A percentile compares a stretch with the other conserved stretches of the same genome.
Conservation (phyloP, 2,329 filamentous ascomycete species). For the Claviceps spartinae region DNA sequence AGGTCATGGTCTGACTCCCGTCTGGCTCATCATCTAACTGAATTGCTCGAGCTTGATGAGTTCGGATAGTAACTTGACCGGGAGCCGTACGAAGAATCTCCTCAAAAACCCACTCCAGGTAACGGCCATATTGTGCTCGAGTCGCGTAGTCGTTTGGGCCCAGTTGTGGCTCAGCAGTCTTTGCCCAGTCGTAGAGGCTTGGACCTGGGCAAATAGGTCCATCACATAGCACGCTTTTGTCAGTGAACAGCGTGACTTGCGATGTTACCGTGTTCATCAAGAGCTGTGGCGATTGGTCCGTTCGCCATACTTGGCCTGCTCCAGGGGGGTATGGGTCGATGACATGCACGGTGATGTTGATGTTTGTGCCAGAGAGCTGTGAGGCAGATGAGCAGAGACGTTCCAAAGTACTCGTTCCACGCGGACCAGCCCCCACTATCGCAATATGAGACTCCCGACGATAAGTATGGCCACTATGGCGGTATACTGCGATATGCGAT, state of each 20-base stretch:
- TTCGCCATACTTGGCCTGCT: slow-evolving; percentile 4
- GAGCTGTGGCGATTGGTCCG: slow-evolving; percentile 4
- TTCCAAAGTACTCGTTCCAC: slow-evolving; percentile 5
- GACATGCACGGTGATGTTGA: slow-evolving; percentile 1
- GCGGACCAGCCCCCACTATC: slow-evolving; percentile 4
- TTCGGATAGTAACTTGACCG: neutral
- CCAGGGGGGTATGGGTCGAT: slow-evolving; percentile 3
- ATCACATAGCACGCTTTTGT: slow-evolving; percentile 3
- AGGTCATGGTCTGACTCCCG: slow-evolving; percentile 1
- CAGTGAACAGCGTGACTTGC: slow-evolving; percentile 4
- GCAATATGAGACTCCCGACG: slow-evolving; percentile 1
- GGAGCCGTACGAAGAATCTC: slow-evolving; percentile 3
- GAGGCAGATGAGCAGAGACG: slow-evolving; percentile 4
- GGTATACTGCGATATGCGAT: neutral
- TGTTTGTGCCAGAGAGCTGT: neutral
- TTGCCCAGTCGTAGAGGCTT: slow-evolving; percentile 5
- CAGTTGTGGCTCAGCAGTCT: neutral
- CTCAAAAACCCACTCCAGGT: slow-evolving; percentile 3
- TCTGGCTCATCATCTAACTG: neutral
- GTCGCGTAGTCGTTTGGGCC: slow-evolving; percentile 5
- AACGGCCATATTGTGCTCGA: slow-evolving; percentile 3
- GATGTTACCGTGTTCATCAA: slow-evolving; percentile 6
- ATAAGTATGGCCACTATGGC: neutral
- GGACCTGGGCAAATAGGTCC: slow-evolving; percentile 3
- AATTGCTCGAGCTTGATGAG: neutral